A percentile compares a stretch with the other conserved stretches of the same genome.
Evolutionary conservation across 805 yeast genomes (phyloP).

Genomic region (Starmerella sirachaensis): DNA sequence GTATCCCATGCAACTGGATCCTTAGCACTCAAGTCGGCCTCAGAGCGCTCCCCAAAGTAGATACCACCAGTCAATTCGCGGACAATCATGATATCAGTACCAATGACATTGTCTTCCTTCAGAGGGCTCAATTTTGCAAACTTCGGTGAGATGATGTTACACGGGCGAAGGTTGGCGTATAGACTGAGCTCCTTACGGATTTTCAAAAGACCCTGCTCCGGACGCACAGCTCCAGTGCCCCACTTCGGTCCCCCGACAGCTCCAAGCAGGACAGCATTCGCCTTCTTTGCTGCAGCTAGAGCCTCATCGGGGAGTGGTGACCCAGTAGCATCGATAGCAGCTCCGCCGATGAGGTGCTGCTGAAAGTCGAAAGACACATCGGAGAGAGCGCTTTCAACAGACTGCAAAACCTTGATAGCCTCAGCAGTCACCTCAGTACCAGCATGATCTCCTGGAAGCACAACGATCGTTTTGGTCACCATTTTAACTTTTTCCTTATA

Average conservation of each 20-base stretch:
- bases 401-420: constrained; percentile 81
- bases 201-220: constrained; percentile 90
- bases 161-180: constrained; percentile 94
- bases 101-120: constrained; percentile 70
- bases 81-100: constrained; percentile 85
- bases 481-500: not conserved
- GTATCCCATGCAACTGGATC: constrained; percentile 70
- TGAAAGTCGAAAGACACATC: constrained; percentile 59
- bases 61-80: constrained; percentile 98
- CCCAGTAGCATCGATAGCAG: constrained; percentile 96
- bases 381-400: constrained; percentile 52
- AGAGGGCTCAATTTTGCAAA: constrained; percentile 80
- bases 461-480: constrained; percentile 57
- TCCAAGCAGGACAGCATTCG: constrained; percentile 93
- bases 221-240: constrained; percentile 95
- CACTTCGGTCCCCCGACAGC: constrained; percentile 99
- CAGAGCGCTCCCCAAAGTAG: constrained; percentile 90
- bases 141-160: constrained; percentile 79
- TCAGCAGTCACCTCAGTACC: constrained; percentile 83
- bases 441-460: constrained; percentile 94
- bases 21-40: constrained; percentile 68
- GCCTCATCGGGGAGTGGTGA: constrained; percentile 79
- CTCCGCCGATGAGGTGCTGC: constrained; percentile 90
- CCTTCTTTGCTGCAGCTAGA: constrained; percentile 64
- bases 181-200: constrained; percentile 88